Conservation (phyloP, 2,329 filamentous ascomycete species). For the Pseudohalonectria lignicola region DNA sequence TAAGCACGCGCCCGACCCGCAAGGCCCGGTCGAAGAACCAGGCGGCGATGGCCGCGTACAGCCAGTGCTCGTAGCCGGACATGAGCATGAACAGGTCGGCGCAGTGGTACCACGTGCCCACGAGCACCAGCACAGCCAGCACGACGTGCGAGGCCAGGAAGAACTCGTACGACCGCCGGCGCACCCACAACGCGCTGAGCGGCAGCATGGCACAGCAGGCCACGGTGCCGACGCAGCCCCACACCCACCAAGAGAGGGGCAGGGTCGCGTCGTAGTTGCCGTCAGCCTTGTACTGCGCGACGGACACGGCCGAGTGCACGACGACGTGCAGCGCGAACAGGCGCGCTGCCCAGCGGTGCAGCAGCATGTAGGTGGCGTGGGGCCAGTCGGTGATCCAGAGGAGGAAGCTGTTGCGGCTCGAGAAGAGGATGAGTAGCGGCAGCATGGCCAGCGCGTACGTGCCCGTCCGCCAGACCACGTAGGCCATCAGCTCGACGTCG, state of each 20-base stretch:
- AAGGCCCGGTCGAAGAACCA: conserved; percentile 30
- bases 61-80: conserved; percentile 1
- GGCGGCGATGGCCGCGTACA: conserved; percentile 13
- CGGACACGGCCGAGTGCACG: conserved; percentile 19
- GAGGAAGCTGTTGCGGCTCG: conserved; percentile 22
- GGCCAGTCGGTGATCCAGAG: conserved; percentile 24
- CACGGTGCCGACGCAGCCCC: conserved; percentile 28
- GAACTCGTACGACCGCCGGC: conserved; percentile 26
- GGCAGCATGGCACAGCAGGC: conserved; percentile 17
- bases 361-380: conserved; percentile 22
- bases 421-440: conserved; percentile 20
- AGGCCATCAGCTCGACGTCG: conserved; percentile 17
- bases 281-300: conserved; percentile 18
- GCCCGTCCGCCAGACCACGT: conserved; percentile 25
- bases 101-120: conserved; percentile 23
- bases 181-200: conserved; percentile 22
- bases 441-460: conserved; percentile 22
- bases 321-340: conserved; percentile 12
- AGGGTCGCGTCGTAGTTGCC: conserved; percentile 11
- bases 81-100: conserved; percentile 15
- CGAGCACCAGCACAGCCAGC: conserved; percentile 19
- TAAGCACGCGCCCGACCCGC: conserved; percentile 24
- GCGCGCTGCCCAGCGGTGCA: conserved; percentile 23
- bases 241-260: conserved; percentile 25
- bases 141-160: conserved; percentile 21